A percentile compares a stretch with the other conserved stretches of the same genome.
phyloP scores from a whole-genome alignment of 352 stramenopile species.

The Hyaloperonospora brassicae region DNA sequence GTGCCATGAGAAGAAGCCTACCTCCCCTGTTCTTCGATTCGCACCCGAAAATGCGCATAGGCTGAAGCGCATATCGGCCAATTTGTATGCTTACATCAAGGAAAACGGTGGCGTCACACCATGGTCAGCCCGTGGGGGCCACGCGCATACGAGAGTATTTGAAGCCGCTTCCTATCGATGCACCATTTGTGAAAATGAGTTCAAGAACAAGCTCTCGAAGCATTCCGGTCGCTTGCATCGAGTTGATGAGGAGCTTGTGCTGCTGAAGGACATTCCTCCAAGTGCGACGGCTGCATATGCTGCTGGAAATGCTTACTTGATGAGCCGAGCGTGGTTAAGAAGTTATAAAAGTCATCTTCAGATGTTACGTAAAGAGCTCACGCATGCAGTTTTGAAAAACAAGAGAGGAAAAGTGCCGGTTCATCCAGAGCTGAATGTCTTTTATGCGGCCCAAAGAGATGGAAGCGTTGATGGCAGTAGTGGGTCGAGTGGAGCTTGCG shows the following conservation, averaged over 20 bases:
- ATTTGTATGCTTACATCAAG: conserved; percentile 38
- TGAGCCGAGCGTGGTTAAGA: conserved; percentile 64
- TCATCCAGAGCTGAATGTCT: conserved; percentile 11
- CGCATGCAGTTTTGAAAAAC: conserved; percentile 17
- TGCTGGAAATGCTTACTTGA: conserved; percentile 34
- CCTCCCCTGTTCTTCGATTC: conserved; percentile 25
- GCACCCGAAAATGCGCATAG: conserved; percentile 41
- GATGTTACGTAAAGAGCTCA: conserved; percentile 41
- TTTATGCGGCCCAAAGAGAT: conserved; percentile 11
- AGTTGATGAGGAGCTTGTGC: conserved; percentile 34
- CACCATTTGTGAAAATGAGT: conserved; percentile 34
- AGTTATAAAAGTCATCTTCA: conserved; percentile 62
- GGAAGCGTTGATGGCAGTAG: conserved; percentile 1
- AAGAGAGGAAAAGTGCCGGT: conserved; percentile 22
- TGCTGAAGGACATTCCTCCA: conserved; percentile 36
- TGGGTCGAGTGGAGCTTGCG: conserved; percentile 8
- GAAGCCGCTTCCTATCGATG: conserved; percentile 40
- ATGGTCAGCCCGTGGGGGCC: neutral
- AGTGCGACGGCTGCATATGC: conserved; percentile 20
- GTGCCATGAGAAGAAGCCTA: neutral
- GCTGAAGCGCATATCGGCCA: conserved; percentile 54
- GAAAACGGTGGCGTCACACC: conserved; percentile 25
- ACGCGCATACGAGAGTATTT: conserved; percentile 30
- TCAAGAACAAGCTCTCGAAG: conserved; percentile 43
- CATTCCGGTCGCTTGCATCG: conserved; percentile 47